Percentiles rank a stretch among this genome's conserved stretches.
Conservation (phyloP, 805 yeast species). For the Brettanomyces sp. region DNA sequence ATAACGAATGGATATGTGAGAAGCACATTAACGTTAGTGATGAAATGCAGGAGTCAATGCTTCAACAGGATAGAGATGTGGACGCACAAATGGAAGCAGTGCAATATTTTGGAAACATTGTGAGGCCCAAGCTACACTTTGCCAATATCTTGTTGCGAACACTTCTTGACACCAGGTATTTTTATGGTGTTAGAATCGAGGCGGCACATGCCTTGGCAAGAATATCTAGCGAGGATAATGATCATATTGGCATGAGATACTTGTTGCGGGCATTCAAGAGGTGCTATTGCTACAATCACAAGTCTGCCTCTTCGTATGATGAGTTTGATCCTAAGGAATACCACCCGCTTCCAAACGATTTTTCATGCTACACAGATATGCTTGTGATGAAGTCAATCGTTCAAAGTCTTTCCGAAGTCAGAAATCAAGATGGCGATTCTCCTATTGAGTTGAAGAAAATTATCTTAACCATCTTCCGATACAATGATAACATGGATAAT, state of each 20-base stretch:
- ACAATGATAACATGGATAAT: constrained; percentile 79
- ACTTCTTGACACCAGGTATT: constrained; percentile 73
- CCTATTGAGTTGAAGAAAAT: constrained; percentile 51
- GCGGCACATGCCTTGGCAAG: constrained; percentile 75
- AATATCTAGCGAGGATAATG: constrained; percentile 50
- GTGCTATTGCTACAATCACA: constrained; percentile 61
- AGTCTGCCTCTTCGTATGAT: constrained; percentile 17
- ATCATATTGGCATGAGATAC: constrained; percentile 67
- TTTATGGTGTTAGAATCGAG: constrained; percentile 78
- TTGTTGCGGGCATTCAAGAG: constrained; percentile 59
- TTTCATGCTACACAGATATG: constrained; percentile 58
- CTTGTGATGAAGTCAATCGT: constrained; percentile 67
- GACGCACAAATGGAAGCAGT: constrained; percentile 90
- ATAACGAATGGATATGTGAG: constrained; percentile 91
- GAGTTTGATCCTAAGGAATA: constrained; percentile 29
- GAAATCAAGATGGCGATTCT: constrained; percentile 50
- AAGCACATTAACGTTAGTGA: constrained; percentile 81
- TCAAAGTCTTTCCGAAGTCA: constrained; percentile 46
- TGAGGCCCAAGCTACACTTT: constrained; percentile 52
- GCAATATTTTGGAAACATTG: constrained; percentile 52
- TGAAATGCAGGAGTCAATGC: constrained; percentile 88
- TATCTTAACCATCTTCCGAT: constrained; percentile 62
- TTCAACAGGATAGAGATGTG: constrained; percentile 91
- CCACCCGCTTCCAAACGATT: constrained; percentile 74
- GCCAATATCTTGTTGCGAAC: constrained; percentile 76